Evolutionary conservation across 2,329 filamentous ascomycete species (phyloP).

Genomic region (Stagonosporopsis vannaccii): DNA sequence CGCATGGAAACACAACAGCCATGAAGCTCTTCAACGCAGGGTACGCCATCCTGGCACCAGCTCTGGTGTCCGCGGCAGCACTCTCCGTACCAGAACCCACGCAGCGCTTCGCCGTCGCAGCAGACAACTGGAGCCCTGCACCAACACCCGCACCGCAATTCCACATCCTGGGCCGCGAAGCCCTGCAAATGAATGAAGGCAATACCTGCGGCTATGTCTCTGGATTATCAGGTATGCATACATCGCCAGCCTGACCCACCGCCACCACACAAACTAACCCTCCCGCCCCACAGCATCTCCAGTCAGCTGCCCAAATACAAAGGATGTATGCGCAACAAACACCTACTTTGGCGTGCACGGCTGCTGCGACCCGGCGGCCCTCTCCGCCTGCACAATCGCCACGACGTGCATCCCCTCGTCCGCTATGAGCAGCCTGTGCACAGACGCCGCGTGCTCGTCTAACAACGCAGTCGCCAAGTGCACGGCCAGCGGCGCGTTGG

Average conservation of each 20-base stretch:
- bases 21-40: constrained; percentile 35
- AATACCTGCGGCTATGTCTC: constrained; percentile 44
- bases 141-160: constrained; percentile 39
- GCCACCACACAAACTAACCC: constrained; percentile 14
- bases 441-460: constrained; percentile 31
- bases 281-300: constrained; percentile 31
- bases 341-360: constrained; percentile 41
- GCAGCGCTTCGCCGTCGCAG: constrained; percentile 25
- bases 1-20: constrained; percentile 25
- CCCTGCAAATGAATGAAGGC: constrained; percentile 15
- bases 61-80: constrained; percentile 33
- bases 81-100: constrained; percentile 42
- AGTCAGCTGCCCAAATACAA: constrained; percentile 38
- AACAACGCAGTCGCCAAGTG: constrained; percentile 41
- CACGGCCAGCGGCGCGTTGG: constrained; percentile 26
- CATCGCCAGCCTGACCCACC: neutral
- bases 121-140: constrained; percentile 42
- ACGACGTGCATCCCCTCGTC: constrained; percentile 43
- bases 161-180: constrained; percentile 37
- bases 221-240: constrained; percentile 35
- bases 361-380: constrained; percentile 38
- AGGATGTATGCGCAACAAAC: constrained; percentile 45
- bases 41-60: constrained; percentile 40
- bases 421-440: constrained; percentile 37
- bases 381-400: constrained; percentile 35